Evolutionary conservation across 169 alveolate species (phyloP).

Genomic region (Theileria annulata): DNA sequence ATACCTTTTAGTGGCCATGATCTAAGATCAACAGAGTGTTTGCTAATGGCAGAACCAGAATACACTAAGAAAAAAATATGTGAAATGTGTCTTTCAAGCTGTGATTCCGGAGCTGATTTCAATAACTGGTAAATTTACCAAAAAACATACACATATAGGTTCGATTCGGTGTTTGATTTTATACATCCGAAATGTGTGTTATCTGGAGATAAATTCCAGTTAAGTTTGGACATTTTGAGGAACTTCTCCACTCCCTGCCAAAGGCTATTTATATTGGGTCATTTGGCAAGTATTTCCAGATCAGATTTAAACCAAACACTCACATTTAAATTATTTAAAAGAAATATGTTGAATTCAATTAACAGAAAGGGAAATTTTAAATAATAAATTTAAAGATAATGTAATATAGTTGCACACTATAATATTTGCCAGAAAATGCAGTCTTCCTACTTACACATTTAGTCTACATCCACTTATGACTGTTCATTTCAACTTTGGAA

Average conservation of each 20-base stretch:
- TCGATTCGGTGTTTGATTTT: constrained; percentile 50
- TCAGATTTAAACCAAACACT: constrained; percentile 42
- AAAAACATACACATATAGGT: constrained; percentile 25
- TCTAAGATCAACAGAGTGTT: constrained; percentile 47
- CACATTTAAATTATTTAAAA: constrained; percentile 32
- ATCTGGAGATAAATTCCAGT: constrained; percentile 10
- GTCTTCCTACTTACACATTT: not conserved
- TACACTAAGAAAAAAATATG: constrained; percentile 20
- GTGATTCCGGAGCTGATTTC: constrained; percentile 7
- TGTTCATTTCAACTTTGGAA: constrained; percentile 57
- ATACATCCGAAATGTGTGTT: not conserved
- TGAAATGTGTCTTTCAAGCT: constrained; percentile 23
- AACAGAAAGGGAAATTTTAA: constrained; percentile 9
- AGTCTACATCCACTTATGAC: constrained; percentile 23
- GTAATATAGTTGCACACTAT: constrained; percentile 10
- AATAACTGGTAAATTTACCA: constrained; percentile 31
- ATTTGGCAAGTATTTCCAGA: constrained; percentile 44
- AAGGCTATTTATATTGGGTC: constrained; percentile 58
- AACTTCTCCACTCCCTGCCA: constrained; percentile 55
- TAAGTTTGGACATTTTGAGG: constrained; percentile 48
- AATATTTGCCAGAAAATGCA: not conserved
- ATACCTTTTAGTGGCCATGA: constrained; percentile 49
- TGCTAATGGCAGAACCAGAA: constrained; percentile 40
- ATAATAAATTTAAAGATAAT: constrained; percentile 8
- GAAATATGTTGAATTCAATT: constrained; percentile 12